Conservation (phyloP, 1,284 basidiomycete genomes). For the Bjerkandera adusta region DNA sequence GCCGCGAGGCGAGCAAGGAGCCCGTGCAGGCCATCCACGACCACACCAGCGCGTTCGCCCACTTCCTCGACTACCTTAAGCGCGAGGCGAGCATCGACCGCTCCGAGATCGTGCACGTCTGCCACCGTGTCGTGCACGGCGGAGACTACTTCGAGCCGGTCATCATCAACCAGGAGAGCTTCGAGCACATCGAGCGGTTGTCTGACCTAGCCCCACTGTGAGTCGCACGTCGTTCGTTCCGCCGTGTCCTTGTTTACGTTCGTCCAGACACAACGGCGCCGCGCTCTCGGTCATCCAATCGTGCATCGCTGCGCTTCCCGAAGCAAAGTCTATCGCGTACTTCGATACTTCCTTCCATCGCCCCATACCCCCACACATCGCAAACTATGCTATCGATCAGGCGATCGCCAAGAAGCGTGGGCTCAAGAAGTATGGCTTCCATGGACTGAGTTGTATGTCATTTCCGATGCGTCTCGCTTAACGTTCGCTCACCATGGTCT, state of each 20-base stretch:
- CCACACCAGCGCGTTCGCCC: conserved; percentile 62
- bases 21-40: conserved; percentile 41
- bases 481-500: conserved; percentile 8
- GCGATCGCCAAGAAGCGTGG: conserved; percentile 59
- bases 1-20: conserved; percentile 36
- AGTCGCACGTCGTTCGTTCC: not conserved
- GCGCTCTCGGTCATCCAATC: conserved; percentile 60
- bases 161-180: conserved; percentile 59
- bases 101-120: conserved; percentile 49
- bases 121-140: conserved; percentile 82
- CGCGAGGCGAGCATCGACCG: conserved; percentile 42
- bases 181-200: conserved; percentile 69
- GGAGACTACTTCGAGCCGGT: conserved; percentile 72
- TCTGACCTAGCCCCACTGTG: conserved; percentile 79
- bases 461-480: no score
- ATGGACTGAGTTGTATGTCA: conserved; percentile 69
- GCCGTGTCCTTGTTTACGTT: no score
- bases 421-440: conserved; percentile 86
- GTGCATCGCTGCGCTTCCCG: conserved; percentile 61
- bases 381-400: conserved; percentile 75
- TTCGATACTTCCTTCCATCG: conserved; percentile 89
- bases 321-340: conserved; percentile 62
- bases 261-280: conserved; percentile 55
- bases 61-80: conserved; percentile 55
- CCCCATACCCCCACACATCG: conserved; percentile 70